A percentile compares a stretch with the other conserved stretches of the same genome.
Conservation (phyloP, 225 moss, liverwort and hornwort genomes). For the Neckera pumila region DNA sequence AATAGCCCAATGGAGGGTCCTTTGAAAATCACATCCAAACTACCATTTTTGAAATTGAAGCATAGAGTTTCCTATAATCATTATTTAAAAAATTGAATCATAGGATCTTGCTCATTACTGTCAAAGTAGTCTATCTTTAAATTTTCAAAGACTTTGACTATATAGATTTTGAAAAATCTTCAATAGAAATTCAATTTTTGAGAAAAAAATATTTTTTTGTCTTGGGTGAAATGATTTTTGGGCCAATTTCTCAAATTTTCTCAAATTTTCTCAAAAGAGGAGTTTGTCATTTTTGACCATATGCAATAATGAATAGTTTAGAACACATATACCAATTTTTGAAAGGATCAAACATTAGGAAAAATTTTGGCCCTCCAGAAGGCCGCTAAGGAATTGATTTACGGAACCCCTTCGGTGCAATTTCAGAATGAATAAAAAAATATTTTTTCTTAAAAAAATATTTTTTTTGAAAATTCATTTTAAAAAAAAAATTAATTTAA, state of each 20-base stretch:
- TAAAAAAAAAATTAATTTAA: no score
- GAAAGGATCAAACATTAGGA: background rate
- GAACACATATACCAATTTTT: background rate
- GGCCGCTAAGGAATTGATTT: no score
- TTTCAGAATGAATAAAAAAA: no score
- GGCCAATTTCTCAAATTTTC: background rate
- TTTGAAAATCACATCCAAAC: background rate
- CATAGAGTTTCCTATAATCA: background rate
- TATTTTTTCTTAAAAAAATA: no score
- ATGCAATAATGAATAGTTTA: background rate
- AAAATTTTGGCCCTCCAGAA: no score
- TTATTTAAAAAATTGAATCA: background rate
- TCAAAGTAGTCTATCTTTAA: background rate
- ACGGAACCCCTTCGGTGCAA: no score
- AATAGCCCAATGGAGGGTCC: background rate
- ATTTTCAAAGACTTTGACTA: background rate
- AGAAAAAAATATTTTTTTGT: background rate
- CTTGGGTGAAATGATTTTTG: accelerated
- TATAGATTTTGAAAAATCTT: background rate
- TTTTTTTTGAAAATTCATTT: no score
- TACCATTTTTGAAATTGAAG: background rate
- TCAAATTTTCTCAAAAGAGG: background rate
- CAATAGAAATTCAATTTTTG: background rate
- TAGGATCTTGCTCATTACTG: background rate
- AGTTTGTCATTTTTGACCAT: accelerated